Base-by-base conservation (phyloP, 257 asterid species). In the Thymus mandschuricus region DNA sequence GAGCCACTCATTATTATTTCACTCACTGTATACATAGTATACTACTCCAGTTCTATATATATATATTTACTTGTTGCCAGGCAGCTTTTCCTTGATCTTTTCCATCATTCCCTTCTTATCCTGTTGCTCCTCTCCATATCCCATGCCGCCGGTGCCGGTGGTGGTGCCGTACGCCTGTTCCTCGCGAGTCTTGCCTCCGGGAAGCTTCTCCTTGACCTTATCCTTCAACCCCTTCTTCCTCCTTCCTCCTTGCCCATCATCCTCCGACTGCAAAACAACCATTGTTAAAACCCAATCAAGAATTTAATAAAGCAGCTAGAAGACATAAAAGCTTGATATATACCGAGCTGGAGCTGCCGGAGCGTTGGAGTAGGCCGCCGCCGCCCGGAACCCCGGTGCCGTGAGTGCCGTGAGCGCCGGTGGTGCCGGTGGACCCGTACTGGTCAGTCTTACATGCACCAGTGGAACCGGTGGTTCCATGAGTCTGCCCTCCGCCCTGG, bases 61-160 rank as follows among this genome's bases (percentile, higher is more conserved):
- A 21, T 33, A 4, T 35, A 5, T 52, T 8, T 55, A 63, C 1
- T 72, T 48, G 38, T 78, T 74, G 33, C 86, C 94, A 0, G 97
- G 96, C 11, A 92, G 61, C 84, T 92, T 92, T 34, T 92, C 98
- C 89, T 88, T 92, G 44, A 92, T 92, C 77, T 86, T 90, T 0
- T 85, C 96, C 87, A 88, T 66, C 51, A 88, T 33, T 6, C 96
- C 97, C 66, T 90, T 90, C 89, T 92, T 90, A 88, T 92, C 93
- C 0, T 54, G 90, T 0, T 65, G 71, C 46, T 55, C n/a, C n/a
- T n/a, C 21, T 21, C 69, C 95, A 13, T 78, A 76, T 45, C 70
- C n/a, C 54, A 44, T 21, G 21, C 15, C 79, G 45, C 66, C 75
- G 40, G 34, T 8, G 3, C 21, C 60, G 8, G 31, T 4, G 13